Conservation (phyloP, 2,329 filamentous ascomycete genomes). For the Neocatenulostroma microsporum region DNA sequence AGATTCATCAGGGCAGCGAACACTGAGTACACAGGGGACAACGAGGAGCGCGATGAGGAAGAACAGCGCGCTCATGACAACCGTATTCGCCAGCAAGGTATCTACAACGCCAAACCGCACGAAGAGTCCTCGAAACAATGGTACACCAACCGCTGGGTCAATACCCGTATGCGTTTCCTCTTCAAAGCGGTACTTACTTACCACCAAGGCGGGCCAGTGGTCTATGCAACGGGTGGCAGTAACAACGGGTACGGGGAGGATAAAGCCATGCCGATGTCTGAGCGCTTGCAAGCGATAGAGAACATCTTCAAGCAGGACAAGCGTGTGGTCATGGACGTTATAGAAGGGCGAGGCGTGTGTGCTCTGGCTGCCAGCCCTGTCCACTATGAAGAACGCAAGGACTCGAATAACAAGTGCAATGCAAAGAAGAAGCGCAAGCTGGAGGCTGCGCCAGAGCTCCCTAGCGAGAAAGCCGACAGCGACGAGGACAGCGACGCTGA, state of each 20-base stretch:
- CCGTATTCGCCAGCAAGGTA: constrained; percentile 10
- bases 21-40: constrained; percentile 4
- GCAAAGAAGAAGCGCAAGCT: constrained; percentile 10
- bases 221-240: constrained; percentile 16
- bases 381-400: constrained; percentile 12
- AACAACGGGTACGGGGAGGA: constrained; percentile 20
- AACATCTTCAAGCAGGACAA: constrained; percentile 13
- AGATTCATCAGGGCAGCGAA: constrained; percentile 10
- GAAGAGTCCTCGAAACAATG: constrained; percentile 6
- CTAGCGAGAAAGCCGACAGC: too few relatives aligned
- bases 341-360: constrained; percentile 18
- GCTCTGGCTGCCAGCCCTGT: constrained; percentile 17
- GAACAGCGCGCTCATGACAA: constrained; percentile 4
- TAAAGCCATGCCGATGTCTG: constrained; percentile 9
- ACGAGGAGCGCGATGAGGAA: too few relatives aligned
- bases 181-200: constrained; percentile 13
- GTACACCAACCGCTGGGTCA: constrained; percentile 14
- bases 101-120: constrained; percentile 10
- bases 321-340: constrained; percentile 18
- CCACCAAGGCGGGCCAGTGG: constrained; percentile 13
- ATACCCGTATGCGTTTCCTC: constrained; percentile 15
- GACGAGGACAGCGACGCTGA: too few relatives aligned
- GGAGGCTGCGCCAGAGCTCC: too few relatives aligned
- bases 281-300: constrained; percentile 11
- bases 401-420: constrained; percentile 13